A percentile compares a stretch with the other conserved stretches of the same genome.
phyloP scores from a whole-genome alignment of 208 protist species.

The Angomonas desouzai region DNA sequence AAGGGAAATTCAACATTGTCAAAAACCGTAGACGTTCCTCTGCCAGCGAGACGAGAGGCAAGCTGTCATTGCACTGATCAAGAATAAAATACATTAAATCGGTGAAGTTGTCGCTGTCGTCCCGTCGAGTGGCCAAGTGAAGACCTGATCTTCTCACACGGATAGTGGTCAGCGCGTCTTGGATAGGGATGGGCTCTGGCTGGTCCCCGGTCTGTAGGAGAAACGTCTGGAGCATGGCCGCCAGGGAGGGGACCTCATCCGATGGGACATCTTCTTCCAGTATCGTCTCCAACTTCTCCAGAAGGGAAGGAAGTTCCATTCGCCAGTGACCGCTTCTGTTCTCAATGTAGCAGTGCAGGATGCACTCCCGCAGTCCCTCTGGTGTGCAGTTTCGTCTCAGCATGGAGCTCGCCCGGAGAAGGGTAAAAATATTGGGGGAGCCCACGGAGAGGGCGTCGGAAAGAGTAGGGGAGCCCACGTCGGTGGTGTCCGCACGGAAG shows the following conservation, averaged over 20 bases:
- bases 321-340: constrained; percentile 81
- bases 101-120: background rate
- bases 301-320: constrained; percentile 15
- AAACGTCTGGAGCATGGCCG: background rate
- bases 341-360: constrained; percentile 76
- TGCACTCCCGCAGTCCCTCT: constrained; percentile 24
- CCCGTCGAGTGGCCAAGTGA: background rate
- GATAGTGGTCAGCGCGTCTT: background rate
- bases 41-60: constrained; percentile 25
- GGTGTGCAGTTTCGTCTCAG: constrained; percentile 17
- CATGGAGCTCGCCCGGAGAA: constrained; percentile 60
- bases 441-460: constrained; percentile 70
- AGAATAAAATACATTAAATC: constrained; percentile 63
- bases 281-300: constrained; percentile 31
- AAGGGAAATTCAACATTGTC: background rate
- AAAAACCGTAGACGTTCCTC: constrained; percentile 16
- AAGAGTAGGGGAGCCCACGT: constrained; percentile 36
- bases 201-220: background rate
- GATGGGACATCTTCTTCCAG: constrained; percentile 14
- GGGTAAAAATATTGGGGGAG: constrained; percentile 82
- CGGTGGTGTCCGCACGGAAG: constrained; percentile 66
- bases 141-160: constrained; percentile 10
- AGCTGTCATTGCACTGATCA: constrained; percentile 70
- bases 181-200: background rate
- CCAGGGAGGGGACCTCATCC: background rate